Base-by-base conservation (phyloP, 2,329 filamentous ascomycete species). In the Pyrenochaeta sp. region DNA sequence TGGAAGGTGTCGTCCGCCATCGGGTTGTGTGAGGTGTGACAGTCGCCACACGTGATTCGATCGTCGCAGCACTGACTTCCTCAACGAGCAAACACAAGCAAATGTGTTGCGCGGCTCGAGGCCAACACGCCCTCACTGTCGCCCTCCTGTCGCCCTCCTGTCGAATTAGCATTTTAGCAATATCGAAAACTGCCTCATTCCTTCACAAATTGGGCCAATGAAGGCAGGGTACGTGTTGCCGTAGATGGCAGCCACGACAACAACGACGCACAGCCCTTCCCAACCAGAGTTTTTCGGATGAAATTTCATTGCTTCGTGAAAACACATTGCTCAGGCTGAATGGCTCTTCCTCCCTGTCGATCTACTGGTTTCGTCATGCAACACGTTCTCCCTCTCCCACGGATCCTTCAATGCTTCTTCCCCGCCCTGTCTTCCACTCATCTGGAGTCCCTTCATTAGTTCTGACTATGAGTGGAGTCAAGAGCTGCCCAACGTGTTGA, bases 181-280 rank as follows among this genome's bases (percentile, higher is more conserved):
- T 31, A 20, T 32, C 33, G 23, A 49, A 39, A 37, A 45, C 41
- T 60, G 58, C 57, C 55, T 61, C 58, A 57, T 61, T 55, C 36
- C 44, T 30, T 40, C 44, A 29, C 44, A 29, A 44, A 50, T 42
- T 41, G 49, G 52, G 36, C 70, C 69, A 73, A 74, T 73, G 57
- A 68, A 39, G 46, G 36, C 30, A 6, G 29, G 33, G 56, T 70
- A 74, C 70, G 69, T 73, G 70, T 58, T 72, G 52, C 37, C 43
- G 31, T 49, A 51, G 45, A 54, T 54, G 54, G 37, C 42, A 65
- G 58, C 63, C 56, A 69, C 63, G 63, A 66, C 60, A 61, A 40
- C 58, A 45, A 58, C 52, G 58, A 58, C 45, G 35, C 48, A 56
- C 42, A 50, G 44, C 49, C 56, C 45, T 52, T 43, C 54, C 33